These are phyloP conservation scores for Linum lewisii DNA, from an alignment of 345 rosid genomes.

Conservation along the genomic window DNA sequence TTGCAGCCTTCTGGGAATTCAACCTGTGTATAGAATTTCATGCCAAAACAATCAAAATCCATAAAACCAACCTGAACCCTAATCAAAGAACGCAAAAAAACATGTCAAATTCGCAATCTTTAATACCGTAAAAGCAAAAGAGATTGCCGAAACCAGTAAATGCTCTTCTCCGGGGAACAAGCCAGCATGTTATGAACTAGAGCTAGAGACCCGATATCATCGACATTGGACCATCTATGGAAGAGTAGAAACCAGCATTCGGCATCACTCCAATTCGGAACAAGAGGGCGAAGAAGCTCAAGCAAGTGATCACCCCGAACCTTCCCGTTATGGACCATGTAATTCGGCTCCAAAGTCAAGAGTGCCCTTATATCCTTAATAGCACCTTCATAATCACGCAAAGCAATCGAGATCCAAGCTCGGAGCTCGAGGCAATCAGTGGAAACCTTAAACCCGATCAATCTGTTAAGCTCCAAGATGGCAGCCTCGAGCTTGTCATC, in stretches of 20 bases:
- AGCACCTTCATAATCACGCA: slow-evolving; percentile 77
- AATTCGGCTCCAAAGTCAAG: slow-evolving; percentile 68
- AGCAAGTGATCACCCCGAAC: slow-evolving; percentile 64
- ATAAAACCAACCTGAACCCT: too few species aligned
- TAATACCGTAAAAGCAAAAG: slow-evolving; percentile 74
- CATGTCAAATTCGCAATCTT: too few species aligned
- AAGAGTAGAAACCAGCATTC: slow-evolving; percentile 97
- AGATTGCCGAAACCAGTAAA: slow-evolving; percentile 79
- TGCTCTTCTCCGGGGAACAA: slow-evolving; percentile 82
- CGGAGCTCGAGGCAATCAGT: slow-evolving; percentile 86
- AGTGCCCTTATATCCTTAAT: slow-evolving; percentile 75
- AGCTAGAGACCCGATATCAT: slow-evolving; percentile 87
- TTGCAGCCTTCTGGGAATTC: slow-evolving; percentile 91
- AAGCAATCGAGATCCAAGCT: slow-evolving; percentile 70
- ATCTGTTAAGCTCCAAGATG: slow-evolving; percentile 63
- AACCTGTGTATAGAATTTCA: slow-evolving; percentile 41
- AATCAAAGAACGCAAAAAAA: too few species aligned
- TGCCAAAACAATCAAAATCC: too few species aligned
- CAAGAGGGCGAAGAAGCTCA: slow-evolving; percentile 60
- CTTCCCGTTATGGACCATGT: slow-evolving; percentile 65
- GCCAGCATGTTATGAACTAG: slow-evolving; percentile 90
- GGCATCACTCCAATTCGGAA: slow-evolving; percentile 72
- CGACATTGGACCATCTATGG: slow-evolving; percentile 91
- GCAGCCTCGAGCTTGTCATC: slow-evolving; percentile 62
- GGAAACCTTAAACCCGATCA: slow-evolving; percentile 65